These are phyloP conservation scores for Diplogelasinospora grovesii DNA, from an alignment of 495 filamentous ascomycete genomes.

Conservation along the genomic window DNA sequence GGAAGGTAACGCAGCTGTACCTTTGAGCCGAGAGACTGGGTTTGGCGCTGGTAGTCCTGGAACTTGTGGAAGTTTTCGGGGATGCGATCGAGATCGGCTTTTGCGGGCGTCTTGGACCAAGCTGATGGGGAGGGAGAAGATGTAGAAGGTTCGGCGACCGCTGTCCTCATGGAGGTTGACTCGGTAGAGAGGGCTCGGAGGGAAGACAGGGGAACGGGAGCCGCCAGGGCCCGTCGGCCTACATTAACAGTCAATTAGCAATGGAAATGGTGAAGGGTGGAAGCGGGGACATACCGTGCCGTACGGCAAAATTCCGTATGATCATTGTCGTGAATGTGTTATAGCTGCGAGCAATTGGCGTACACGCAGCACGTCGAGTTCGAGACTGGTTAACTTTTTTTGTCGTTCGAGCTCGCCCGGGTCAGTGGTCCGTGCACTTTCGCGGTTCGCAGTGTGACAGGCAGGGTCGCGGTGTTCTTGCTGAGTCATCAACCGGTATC, in stretches of 20 bases:
- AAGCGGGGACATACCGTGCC: conserved; percentile 34
- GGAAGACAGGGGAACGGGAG: conserved; percentile 31
- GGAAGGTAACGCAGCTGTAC: conserved; percentile 60
- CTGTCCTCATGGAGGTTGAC: conserved; percentile 1
- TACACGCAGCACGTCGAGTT: too few species aligned
- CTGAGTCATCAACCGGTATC: too few species aligned
- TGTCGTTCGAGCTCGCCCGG: too few species aligned
- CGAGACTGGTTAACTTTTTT: too few species aligned
- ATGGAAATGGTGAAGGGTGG: not conserved
- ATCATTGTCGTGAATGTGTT: conserved; percentile 49
- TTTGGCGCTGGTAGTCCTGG: conserved; percentile 18
- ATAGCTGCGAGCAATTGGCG: too few species aligned
- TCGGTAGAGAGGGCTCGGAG: conserved; percentile 26
- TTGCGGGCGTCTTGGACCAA: not conserved
- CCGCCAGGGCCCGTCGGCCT: conserved; percentile 43
- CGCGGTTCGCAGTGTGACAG: too few species aligned
- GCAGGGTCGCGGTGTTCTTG: too few species aligned
- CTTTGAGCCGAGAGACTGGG: conserved; percentile 45
- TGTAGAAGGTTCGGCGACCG: not conserved
- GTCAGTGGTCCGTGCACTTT: too few species aligned
- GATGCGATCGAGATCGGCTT: conserved; percentile 23
- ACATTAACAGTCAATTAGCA: conserved; percentile 14
- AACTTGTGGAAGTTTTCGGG: conserved; percentile 23
- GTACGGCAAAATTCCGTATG: conserved; percentile 42
- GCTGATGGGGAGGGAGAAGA: conserved; percentile 2